Evolutionary conservation across 768 basidiomycete genomes (phyloP), one percentile per base, ranked within the genome.

Genomic region (Coprinopsis strossmayeri): DNA sequence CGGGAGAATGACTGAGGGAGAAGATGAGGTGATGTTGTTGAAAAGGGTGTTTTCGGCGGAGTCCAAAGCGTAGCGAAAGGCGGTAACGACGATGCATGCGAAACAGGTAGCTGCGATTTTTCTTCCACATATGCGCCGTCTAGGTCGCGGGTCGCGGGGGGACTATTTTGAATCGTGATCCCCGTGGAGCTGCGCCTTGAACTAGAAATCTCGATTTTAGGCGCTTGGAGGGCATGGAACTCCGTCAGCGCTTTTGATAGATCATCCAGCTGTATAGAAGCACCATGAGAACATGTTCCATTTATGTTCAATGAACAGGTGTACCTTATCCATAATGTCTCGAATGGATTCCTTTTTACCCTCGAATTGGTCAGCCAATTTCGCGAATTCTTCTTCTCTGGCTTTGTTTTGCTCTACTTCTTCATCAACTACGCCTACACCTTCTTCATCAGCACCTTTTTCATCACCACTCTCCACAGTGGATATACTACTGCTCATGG

Each of bases 281-380:
- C 20, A 42, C 10, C 20, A 26, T 23, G 25, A 5, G 20, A 9
- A 45, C 4, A 11, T 28, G 25, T 18, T 5, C 4, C 3, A 28
- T 28, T 3, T 10, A 5, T 10, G 21, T 32, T 5, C 13, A 35
- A 38, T 13, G 32, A n/a, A 24, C 21, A 20, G 37, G 46, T 65
- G 30, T 52, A 84, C 87, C 74, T 87, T 87, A 61, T 60, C 61
- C 87, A 90, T 89, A 26, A 91, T 84, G 25, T 70, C 74, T 45
- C 78, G 74, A 17, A 89, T 84, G 26, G 79, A 77, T 50, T 79
- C 75, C 59, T 82, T 87, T 47, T 83, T 73, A 23, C 81, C 81
- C 45, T 78, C 74, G 59, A 90, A 89, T 56, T 81, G 81, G 48
- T 78, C 74, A 5, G 82, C 76, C 28, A 88, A 69, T 52, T 71